These are phyloP conservation scores for Lyophyllum shimeji DNA, from an alignment of 768 basidiomycete species.

Conservation along the genomic window DNA sequence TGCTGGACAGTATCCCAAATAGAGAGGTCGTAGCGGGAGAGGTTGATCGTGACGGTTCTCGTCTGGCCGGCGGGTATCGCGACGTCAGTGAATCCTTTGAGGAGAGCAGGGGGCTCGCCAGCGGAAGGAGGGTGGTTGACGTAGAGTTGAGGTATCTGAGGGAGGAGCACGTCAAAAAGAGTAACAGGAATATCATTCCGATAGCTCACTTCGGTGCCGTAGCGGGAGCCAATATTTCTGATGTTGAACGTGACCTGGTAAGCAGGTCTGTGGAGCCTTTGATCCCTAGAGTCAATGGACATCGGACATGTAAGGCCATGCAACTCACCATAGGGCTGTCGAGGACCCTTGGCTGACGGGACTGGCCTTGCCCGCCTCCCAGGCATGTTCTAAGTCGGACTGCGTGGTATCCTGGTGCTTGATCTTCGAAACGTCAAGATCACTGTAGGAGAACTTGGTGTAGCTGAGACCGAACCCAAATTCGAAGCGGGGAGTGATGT, in stretches of 20 bases:
- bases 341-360: conserved; percentile 58
- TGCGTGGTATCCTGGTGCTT: conserved; percentile 35
- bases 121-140: conserved; percentile 62
- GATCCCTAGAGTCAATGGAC: neutral
- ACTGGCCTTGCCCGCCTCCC: conserved; percentile 60
- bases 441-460: conserved; percentile 73
- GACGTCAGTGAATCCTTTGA: conserved; percentile 69
- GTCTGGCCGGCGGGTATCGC: conserved; percentile 47
- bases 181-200: neutral
- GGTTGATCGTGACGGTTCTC: conserved; percentile 46
- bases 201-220: conserved; percentile 62
- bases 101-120: conserved; percentile 68
- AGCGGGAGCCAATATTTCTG: conserved; percentile 58
- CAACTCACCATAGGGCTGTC: conserved; percentile 53
- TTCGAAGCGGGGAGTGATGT: conserved; percentile 78
- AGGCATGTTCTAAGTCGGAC: conserved; percentile 39
- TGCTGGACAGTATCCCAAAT: conserved; percentile 77
- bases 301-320: neutral
- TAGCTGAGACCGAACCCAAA: conserved; percentile 93
- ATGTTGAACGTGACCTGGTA: conserved; percentile 65
- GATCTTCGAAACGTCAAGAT: conserved; percentile 49
- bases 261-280: conserved; percentile 65
- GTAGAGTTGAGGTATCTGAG: conserved; percentile 74
- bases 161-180: conserved; percentile 1
- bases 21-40: conserved; percentile 70